Evolutionary conservation across 257 asterid species (phyloP), one percentile per base, ranked within the genome.

Genomic region (Rhazya stricta): DNA sequence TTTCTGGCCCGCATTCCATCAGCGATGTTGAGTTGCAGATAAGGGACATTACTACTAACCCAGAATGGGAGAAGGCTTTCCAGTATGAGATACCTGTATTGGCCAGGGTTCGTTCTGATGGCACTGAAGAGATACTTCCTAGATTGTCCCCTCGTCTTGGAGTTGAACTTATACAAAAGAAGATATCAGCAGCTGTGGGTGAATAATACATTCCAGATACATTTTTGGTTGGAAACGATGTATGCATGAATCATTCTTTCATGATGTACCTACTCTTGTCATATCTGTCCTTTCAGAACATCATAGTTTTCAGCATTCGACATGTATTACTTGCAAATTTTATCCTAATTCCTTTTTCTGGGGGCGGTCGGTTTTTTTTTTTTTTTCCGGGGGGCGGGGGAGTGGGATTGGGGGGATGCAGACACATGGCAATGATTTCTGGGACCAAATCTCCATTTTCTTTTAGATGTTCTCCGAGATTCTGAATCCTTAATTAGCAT

Each of bases 1-100:
- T 89, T 21, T 80, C 97, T 21, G 90, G 86, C 58, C 87, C 89
- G 1, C 73, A 83, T 76, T 82, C 81, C 37, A 75, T 89, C 51
- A 78, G 71, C 6, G 89, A 93, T 41, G 84, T 92, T 61, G 85
- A 86, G 12, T 76, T 92, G 32, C 91, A 90, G 96, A 71, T 94
- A 70, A 87, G 97, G 81, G 97, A 94, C 79, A 92, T 94, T 62
- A 90, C 94, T 19, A 90, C 81, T 50, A 86, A 91, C 83, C 85
- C 96, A 8, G 89, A 89, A 62, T 94, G 97, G 98, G 97, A 94
- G 86, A 90, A 72, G 83, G 96, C 91, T 78, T 94, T 87, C 84
- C 97, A 94, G 80, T 92, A 92, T 74, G 99, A 94, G 88, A 94
- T 94, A 81, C 97, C 97, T 12, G 97, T 94, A 78, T 79, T 94